Evolutionary conservation across 78 protist genomes (phyloP).

Genomic region (Pelomyxa schiedti): DNA sequence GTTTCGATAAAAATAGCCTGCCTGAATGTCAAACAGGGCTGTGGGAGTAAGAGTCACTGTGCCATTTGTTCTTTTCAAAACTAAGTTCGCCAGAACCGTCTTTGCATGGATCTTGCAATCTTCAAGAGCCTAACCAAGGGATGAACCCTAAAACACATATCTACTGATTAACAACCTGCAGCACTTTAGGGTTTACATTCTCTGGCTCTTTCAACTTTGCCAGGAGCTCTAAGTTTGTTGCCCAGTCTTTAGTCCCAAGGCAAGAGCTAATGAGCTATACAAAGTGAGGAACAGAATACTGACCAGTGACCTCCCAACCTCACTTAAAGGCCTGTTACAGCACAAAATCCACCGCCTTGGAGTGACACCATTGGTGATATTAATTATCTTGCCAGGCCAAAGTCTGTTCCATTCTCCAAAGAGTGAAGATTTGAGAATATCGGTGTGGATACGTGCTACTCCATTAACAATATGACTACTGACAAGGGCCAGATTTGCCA

Average conservation of each 20-base stretch:
- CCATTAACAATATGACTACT: constrained; percentile 84
- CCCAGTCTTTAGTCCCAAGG: too few relatives aligned
- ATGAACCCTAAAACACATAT: too few relatives aligned
- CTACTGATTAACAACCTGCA: too few relatives aligned
- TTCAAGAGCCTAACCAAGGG: too few relatives aligned
- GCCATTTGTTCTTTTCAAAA: constrained; percentile 30
- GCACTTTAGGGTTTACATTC: too few relatives aligned
- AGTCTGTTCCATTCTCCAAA: constrained; percentile 70
- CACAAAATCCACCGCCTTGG: constrained; percentile 90
- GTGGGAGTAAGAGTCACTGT: constrained; percentile 58
- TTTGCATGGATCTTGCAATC: too few relatives aligned
- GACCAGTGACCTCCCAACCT: too few relatives aligned
- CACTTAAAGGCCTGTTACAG: constrained; percentile 74
- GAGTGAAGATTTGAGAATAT: constrained; percentile 59
- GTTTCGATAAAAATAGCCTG: not conserved
- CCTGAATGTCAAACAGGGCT: constrained; percentile 70
- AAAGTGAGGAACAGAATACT: too few relatives aligned
- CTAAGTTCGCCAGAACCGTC: constrained; percentile 56
- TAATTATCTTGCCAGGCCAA: constrained; percentile 73
- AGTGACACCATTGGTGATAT: constrained; percentile 95
- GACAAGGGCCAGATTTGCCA: constrained; percentile 88
- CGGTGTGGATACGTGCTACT: constrained; percentile 89
- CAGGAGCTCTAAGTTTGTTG: too few relatives aligned
- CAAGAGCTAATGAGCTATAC: too few relatives aligned
- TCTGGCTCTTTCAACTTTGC: too few relatives aligned